Percentiles rank a stretch among this genome's conserved stretches.
Evolutionary conservation across 2,329 filamentous ascomycete species (phyloP).

Genomic region (Calycina marina): DNA sequence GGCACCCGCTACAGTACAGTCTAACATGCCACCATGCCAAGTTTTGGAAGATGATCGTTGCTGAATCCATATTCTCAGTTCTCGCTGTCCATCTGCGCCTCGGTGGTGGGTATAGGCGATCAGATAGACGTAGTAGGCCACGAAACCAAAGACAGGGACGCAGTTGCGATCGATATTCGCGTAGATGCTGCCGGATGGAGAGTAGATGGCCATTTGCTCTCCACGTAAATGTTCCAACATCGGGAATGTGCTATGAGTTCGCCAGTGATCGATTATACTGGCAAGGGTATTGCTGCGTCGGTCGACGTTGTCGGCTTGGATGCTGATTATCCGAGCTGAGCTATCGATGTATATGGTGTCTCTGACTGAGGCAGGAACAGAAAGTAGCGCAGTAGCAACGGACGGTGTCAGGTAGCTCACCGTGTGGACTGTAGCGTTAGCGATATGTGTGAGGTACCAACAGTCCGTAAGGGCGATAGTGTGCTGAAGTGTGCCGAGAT

Average conservation of each 20-base stretch:
- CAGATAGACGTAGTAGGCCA: background rate
- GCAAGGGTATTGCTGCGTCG: background rate
- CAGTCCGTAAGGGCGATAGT: background rate
- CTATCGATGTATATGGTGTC: background rate
- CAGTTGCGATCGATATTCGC: background rate
- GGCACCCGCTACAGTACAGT: background rate
- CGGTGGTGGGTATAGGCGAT: background rate
- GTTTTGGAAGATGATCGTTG: background rate
- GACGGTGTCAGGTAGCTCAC: background rate
- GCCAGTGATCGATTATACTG: background rate
- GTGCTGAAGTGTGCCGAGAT: background rate
- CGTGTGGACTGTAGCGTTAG: background rate
- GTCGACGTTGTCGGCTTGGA: background rate
- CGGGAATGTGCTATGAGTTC: background rate
- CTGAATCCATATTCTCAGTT: slow-evolving; percentile 1
- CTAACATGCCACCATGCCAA: background rate
- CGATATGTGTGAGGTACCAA: background rate
- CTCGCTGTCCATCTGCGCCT: background rate
- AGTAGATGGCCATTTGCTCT: background rate
- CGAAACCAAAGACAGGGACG: background rate
- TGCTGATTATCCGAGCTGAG: background rate
- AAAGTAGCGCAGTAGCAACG: background rate
- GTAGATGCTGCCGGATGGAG: background rate
- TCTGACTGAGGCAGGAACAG: background rate
- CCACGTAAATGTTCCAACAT: background rate